These are phyloP conservation scores for Saxophila tyrrhenica DNA, from an alignment of 495 filamentous ascomycete genomes.

Conservation along the genomic window DNA sequence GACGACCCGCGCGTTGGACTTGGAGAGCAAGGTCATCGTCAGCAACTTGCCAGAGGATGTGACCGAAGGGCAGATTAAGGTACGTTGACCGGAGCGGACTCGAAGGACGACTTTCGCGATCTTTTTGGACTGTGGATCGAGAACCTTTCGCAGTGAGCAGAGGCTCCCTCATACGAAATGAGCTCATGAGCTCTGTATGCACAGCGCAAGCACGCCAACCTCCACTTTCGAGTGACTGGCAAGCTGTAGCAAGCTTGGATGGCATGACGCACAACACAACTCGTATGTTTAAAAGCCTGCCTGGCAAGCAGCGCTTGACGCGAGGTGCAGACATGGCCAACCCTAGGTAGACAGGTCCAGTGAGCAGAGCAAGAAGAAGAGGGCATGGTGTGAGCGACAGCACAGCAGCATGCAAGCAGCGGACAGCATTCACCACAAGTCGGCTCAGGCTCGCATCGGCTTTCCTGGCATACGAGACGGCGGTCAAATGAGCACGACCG, in stretches of 20 bases:
- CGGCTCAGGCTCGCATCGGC: background rate
- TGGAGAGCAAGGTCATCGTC: conserved; percentile 95
- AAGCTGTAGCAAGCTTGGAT: background rate
- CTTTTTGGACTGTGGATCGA: background rate
- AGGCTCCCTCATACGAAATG: background rate
- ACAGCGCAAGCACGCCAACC: background rate
- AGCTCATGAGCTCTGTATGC: background rate
- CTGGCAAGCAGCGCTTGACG: conserved; percentile 17
- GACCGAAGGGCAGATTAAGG: conserved; percentile 91
- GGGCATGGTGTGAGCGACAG: background rate
- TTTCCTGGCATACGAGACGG: too few relatives aligned
- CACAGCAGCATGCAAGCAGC: background rate
- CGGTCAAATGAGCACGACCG: too few relatives aligned
- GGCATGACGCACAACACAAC: background rate
- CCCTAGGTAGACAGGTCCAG: background rate
- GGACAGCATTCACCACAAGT: background rate
- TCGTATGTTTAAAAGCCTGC: conserved; percentile 10
- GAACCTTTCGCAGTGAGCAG: background rate
- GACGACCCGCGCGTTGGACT: too few relatives aligned
- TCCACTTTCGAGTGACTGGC: background rate
- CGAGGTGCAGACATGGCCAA: conserved; percentile 8
- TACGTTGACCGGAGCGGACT: conserved; percentile 67
- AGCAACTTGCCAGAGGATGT: conserved; percentile 96
- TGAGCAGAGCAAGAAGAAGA: conserved; percentile 7
- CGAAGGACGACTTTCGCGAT: conserved; percentile 9